These are phyloP conservation scores for Chlorella sp. DNA, from an alignment of 139 green algal species.

Conservation along the genomic window DNA sequence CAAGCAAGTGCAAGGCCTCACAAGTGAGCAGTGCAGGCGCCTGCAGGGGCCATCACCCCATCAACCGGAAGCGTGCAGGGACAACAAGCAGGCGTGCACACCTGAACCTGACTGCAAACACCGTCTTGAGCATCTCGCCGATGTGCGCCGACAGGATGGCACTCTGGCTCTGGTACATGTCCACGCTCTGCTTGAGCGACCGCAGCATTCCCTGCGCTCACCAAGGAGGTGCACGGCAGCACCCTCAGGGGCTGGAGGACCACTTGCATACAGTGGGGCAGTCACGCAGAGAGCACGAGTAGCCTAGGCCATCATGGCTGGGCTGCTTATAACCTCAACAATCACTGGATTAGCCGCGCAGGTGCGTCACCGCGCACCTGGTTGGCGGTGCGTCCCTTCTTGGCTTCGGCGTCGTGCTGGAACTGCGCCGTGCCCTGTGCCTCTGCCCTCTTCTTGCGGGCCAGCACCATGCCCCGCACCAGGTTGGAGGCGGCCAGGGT, in stretches of 20 bases:
- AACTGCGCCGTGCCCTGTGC: background rate
- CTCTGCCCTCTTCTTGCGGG: background rate
- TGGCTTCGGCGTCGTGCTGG: constrained; percentile 9
- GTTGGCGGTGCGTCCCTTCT: constrained; percentile 2
- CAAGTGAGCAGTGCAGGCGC: no score
- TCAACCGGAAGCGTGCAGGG: no score
- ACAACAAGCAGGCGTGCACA: background rate
- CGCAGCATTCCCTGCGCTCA: background rate
- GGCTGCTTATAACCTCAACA: no score
- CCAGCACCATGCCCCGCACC: constrained; percentile 6
- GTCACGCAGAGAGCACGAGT: no score
- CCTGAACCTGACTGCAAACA: constrained; percentile 19
- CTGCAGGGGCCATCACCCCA: no score
- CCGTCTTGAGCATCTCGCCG: constrained; percentile 5
- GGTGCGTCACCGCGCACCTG: background rate
- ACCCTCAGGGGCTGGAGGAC: no score
- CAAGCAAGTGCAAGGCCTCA: no score
- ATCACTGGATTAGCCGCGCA: no score
- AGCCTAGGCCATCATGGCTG: no score
- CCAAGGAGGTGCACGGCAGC: no score
- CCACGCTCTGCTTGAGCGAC: background rate
- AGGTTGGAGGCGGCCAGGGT: constrained; percentile 10
- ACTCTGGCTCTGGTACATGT: constrained; percentile 1
- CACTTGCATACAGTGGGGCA: no score
- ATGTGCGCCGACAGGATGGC: background rate